Evolutionary conservation across 805 yeast genomes (phyloP), one percentile per base, ranked within the genome.

Genomic region (Blastobotrys mokoenaii): DNA sequence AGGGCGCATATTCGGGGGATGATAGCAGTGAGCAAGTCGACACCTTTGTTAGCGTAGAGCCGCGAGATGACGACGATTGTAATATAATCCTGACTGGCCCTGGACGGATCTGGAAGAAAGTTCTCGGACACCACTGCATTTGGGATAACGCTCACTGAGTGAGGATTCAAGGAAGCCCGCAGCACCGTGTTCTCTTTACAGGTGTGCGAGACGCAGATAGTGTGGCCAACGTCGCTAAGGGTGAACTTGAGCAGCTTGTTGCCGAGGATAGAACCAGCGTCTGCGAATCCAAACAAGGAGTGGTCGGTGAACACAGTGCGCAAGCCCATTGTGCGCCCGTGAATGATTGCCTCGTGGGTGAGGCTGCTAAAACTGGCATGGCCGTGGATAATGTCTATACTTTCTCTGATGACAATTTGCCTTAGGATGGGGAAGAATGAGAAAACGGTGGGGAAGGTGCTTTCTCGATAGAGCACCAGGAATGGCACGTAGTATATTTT

Each of bases 121-220:
- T 89, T 94, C 39, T 76, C 75, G 3, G 93, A 75, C 1, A 93
- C 78, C n/a, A 93, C 94, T 0, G 99, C 99, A 65, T 93, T 93
- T 0, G 99, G 99, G 14, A 93, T 93, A 18, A 89, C 99, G 12
- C 89, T 80, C 3, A 88, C 90, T 42, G 67, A 66, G 3, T 73
- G 58, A 0, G 97, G 97, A 51, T 86, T 84, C 35, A 89, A 65
- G 1, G 83, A 76, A 0, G 95, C 95, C 43, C 99, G 69, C 10
- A 93, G 69, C 3, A 89, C 96, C 7, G 95, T 88, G 60, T 93
- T 93, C 54, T 93, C 99, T 58, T 93, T 89, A 62, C 97, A 87
- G 0, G 97, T 90, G 59, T 93, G 93, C 2, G 95, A 84, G 1
- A 93, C 99, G 64, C 97, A 86, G n/a, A 93, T 90, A 39, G 85